Conservation (phyloP, 129 eudicot genomes). For the Pulicaria dysenterica region DNA sequence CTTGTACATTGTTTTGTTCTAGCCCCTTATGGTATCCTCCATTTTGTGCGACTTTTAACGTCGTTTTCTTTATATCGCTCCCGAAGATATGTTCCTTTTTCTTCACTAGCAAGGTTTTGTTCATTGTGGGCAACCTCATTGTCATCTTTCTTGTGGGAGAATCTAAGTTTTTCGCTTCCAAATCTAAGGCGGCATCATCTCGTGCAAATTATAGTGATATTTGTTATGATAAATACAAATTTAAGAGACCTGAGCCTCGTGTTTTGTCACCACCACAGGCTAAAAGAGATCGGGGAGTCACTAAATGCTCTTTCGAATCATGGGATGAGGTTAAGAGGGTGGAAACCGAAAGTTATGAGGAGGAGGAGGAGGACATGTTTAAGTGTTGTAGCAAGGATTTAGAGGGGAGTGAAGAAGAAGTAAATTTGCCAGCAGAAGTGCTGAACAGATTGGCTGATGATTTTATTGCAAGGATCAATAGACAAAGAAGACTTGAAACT, state of each 20-base stretch:
- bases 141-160: slow-evolving; percentile 60
- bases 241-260: slow-evolving; percentile 19
- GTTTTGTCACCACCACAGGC: slow-evolving; percentile 3
- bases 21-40: slow-evolving; percentile 65
- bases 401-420: slow-evolving; percentile 23
- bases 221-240: slow-evolving; percentile 35
- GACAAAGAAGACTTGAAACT: slow-evolving; percentile 58
- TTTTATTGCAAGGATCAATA: slow-evolving; percentile 60
- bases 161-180: slow-evolving; percentile 37
- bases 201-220: slow-evolving; percentile 22
- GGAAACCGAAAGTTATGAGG: not conserved
- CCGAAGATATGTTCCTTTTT: slow-evolving; percentile 46
- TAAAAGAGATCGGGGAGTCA: slow-evolving; percentile 7
- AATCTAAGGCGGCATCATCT: slow-evolving; percentile 9
- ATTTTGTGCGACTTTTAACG: slow-evolving; percentile 41
- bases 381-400: slow-evolving; percentile 18
- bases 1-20: slow-evolving; percentile 50
- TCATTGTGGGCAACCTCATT: slow-evolving; percentile 60
- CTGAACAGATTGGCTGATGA: slow-evolving; percentile 64
- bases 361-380: not conserved
- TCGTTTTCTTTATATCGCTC: slow-evolving; percentile 41
- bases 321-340: slow-evolving; percentile 12
- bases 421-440: slow-evolving; percentile 39
- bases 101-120: slow-evolving; percentile 53
- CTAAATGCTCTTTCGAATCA: not conserved